These are phyloP conservation scores for Thelonectria discophora DNA, from an alignment of 2,329 filamentous ascomycete genomes.

Conservation along the genomic window DNA sequence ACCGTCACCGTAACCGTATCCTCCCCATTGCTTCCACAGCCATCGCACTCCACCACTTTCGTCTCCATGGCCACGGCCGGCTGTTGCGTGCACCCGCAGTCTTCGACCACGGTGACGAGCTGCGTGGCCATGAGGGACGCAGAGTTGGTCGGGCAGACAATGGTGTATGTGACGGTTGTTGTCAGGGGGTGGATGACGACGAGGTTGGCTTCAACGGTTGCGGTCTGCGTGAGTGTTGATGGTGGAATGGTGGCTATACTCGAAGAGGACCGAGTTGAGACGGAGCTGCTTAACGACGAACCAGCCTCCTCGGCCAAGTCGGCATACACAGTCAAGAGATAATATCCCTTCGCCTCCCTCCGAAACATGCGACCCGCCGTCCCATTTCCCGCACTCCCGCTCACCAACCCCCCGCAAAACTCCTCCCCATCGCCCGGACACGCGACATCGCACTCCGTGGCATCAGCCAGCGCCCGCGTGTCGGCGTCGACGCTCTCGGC, in stretches of 20 bases:
- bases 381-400: slow-evolving; percentile 8
- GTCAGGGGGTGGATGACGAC: slow-evolving; percentile 14
- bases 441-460: slow-evolving; percentile 45
- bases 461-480: slow-evolving; percentile 46
- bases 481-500: slow-evolving; percentile 51
- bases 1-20: slow-evolving; percentile 38
- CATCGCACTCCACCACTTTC: slow-evolving; percentile 32
- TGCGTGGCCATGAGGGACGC: slow-evolving; percentile 45
- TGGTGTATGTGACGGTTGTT: slow-evolving; percentile 39
- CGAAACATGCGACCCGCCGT: slow-evolving; percentile 29
- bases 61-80: slow-evolving; percentile 36
- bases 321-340: slow-evolving; percentile 57
- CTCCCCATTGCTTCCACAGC: slow-evolving; percentile 37
- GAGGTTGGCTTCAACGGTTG: neutral
- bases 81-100: slow-evolving; percentile 33
- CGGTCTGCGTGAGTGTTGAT: neutral
- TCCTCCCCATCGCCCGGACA: slow-evolving; percentile 54
- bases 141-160: slow-evolving; percentile 45
- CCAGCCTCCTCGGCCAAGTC: slow-evolving; percentile 42
- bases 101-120: slow-evolving; percentile 46
- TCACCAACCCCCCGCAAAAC: slow-evolving; percentile 53
- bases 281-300: slow-evolving; percentile 41
- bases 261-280: slow-evolving; percentile 18
- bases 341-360: slow-evolving; percentile 42
- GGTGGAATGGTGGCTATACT: neutral